Evolutionary conservation across 2,329 filamentous ascomycete genomes (phyloP), one percentile per base, ranked within the genome.

Genomic region (Colletotrichum liaoningense): DNA sequence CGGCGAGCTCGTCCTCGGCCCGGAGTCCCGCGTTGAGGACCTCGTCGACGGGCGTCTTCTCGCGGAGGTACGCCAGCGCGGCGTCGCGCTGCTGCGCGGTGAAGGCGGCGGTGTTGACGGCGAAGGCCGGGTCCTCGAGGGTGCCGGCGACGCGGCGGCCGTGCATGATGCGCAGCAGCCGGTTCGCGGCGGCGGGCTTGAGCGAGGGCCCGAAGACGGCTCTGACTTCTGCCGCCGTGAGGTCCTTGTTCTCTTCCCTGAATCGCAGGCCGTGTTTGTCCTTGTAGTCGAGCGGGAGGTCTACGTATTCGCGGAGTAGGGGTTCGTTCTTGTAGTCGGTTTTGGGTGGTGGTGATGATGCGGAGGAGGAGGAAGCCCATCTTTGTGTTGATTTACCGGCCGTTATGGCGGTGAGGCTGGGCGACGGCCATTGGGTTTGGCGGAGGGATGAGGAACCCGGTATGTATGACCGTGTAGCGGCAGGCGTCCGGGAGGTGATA

Each of bases 81-180:
- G 77, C 83, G 19, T 81, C 79, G 19, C 86, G 81, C 72, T 90
- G 84, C 1, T 80, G 73, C 2, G 80, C 67, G 9, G 81, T 81
- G 75, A 83, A 91, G 11, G 79, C 77, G 2, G 80, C 81, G 33
- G 89, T 90, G 75, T 90, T 86, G 30, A 81, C 75, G 46, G 81
- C 81, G 60, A 89, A 84, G 5, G 81, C 83, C 2, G 90, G 90
- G 77, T 93, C 91, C 12, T 90, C 86, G 55, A 93, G 83, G 3
- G 90, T 92, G 42, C 91, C 91, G 8, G 91, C 90, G 26, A 93
- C 89, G 54, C 91, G 85, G 46, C 90, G 87, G 9, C 91, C 91
- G 78, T 93, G 91, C 14, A 92, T 80, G 63, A 92, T 88, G 65
- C 84, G 84, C 63, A 93, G 80, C 56, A 92, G 80, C 57, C 81